Evolutionary conservation across 257 asterid species (phyloP).

Genomic region (Ehretia macrophylla): DNA sequence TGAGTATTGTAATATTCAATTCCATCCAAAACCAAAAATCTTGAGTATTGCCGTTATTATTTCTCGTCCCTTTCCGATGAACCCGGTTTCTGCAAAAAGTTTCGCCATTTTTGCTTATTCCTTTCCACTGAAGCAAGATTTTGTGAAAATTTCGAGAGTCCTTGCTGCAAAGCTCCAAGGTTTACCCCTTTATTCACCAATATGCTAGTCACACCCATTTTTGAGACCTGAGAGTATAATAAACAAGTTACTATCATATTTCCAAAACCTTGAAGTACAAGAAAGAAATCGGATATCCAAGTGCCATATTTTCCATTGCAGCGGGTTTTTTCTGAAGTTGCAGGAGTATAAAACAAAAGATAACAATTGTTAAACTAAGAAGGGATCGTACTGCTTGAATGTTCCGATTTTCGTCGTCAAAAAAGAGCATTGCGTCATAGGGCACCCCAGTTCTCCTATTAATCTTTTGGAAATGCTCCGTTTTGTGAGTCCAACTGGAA

Average conservation of each 20-base stretch:
- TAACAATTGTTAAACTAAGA: not conserved
- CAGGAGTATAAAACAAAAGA: too few relatives aligned
- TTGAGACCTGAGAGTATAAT: slow-evolving; percentile 44
- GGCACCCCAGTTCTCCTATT: slow-evolving; percentile 55
- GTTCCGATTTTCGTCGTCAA: slow-evolving; percentile 85
- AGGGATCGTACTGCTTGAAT: slow-evolving; percentile 55
- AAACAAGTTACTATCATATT: too few relatives aligned
- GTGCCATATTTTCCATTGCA: too few relatives aligned
- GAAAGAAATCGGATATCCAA: too few relatives aligned
- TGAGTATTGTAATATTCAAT: too few relatives aligned
- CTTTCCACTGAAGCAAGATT: slow-evolving; percentile 30
- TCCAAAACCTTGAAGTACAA: too few relatives aligned
- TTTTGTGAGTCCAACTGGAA: slow-evolving; percentile 86
- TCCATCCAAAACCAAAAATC: too few relatives aligned
- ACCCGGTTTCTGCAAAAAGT: slow-evolving; percentile 32
- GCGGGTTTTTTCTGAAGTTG: too few relatives aligned
- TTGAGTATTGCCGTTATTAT: too few relatives aligned
- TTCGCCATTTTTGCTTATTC: slow-evolving; percentile 39
- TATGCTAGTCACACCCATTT: slow-evolving; percentile 73
- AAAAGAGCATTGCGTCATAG: slow-evolving; percentile 76
- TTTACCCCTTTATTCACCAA: slow-evolving; percentile 69
- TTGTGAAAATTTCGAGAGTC: slow-evolving; percentile 50
- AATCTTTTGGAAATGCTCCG: slow-evolving; percentile 76
- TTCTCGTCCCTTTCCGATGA: slow-evolving; percentile 17
- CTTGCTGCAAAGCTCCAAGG: slow-evolving; percentile 62